Base-by-base conservation (phyloP, 192 early-diverging fungal species). In the Dissophora ornata region DNA sequence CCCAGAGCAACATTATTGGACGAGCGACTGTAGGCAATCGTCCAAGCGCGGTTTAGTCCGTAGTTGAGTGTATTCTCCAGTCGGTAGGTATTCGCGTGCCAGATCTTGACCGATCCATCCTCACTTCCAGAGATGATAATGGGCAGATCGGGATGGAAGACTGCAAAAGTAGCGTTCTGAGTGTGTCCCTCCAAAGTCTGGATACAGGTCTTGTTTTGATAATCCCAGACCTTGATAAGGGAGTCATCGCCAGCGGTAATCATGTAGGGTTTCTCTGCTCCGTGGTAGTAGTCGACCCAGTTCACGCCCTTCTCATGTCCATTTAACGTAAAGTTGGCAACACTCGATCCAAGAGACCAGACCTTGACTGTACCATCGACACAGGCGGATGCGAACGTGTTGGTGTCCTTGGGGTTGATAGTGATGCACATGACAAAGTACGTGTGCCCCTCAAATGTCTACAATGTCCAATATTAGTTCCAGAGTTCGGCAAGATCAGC, bases 181-280 rank as follows among this genome's bases (percentile, higher is more conserved):
- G 92, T 86, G 80, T 99, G 98, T 9, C 98, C 98, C 81, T 98
- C 96, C 56, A 99, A 88, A 8, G 97, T 99, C 81, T 97, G 96
- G 15, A 99, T 96, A 79, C 97, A 98, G 19, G 95, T 95, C 82
- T 97, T 98, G 89, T 98, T 99, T 75, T 98, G 97, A 79, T 98
- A 98, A 79, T 99, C 98, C 98, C 98, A 99, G 33, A 99, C 91
- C 61, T 97, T 98, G 67, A 94, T 89, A 32, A 90, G 61, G 34
- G 94, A 90, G 82, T 99, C 98, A 67, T 99, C 98, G 21, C 94
- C 98, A 13, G 94, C 96, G 41, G 91, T 93, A 40, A 98, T 90
- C 32, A 99, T 80, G 63, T 99, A 99, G 9, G 98, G 98, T 79
- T 97, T 98, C 79, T 99, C 98, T 40, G 92, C 93, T 26, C 96